Evolutionary conservation across 1,284 basidiomycete species (phyloP), one percentile per base, ranked within the genome.

Genomic region (Ceratobasidium sp.): DNA sequence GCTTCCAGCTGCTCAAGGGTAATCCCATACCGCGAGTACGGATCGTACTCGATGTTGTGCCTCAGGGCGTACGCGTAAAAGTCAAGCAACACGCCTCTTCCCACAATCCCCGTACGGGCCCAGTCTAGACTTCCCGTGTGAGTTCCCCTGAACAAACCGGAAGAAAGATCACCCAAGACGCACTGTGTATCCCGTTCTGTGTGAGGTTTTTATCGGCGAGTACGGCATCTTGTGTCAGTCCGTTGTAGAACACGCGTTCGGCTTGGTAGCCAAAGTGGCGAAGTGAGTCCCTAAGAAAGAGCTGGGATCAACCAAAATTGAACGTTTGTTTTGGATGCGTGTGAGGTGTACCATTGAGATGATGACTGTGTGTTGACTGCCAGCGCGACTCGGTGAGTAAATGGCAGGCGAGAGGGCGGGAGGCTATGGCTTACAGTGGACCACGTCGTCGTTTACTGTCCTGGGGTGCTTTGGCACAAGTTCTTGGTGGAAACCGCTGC

Each of bases 71-170:
- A 78, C 78, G 81, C 80, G 80, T 83, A 83, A 49, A 83, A 83
- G 65, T 86, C 85, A 23, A 86, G 82, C 13, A 86, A 79, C 33
- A 85, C 84, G 2, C 82, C 85, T 26, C 84, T 78, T 6, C 84
- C 84, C 0, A 82, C 82, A 63, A 86, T 85, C 0, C 84, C 84
- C 56, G 82, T 81, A 15, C 82, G 78, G 4, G 81, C 84, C 64
- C 81, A 83, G 77, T 84, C 82, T 82, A 74, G 63, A 20, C 42
- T 26, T 11, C 60, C 28, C n/a, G 60, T 37, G 54, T 58, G n/a
- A 77, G 79, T n/a, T n/a, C n/a, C n/a, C 33, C 26, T 20, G 33
- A 37, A 49, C 42, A 42, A 64, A 17, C 28, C 10, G 35, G 23
- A 64, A 37, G 49, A 56, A 17, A 39, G 49, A 56, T 26, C n/a